Evolutionary conservation across 2,329 filamentous ascomycete species (phyloP).

Genomic region (Pseudocercospora eumusae): DNA sequence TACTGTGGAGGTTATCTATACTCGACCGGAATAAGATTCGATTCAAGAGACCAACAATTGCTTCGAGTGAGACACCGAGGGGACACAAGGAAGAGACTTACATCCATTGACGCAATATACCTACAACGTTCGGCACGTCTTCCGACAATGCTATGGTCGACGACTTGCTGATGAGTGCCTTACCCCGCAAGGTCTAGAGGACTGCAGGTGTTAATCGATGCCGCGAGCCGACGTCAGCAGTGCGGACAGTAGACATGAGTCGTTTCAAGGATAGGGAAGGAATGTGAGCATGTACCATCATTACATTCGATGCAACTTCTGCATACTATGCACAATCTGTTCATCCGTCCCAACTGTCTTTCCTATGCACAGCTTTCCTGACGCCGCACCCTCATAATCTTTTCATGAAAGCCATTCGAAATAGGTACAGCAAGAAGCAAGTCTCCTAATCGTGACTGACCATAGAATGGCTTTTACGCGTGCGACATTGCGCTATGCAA

Average conservation of each 20-base stretch:
- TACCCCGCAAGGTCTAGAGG: background rate
- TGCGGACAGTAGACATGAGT: background rate
- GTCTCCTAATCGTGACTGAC: slow-evolving; percentile 13
- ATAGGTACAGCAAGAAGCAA: slow-evolving; percentile 28
- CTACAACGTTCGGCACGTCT: background rate
- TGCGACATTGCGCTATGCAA: slow-evolving; percentile 25
- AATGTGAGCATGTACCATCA: slow-evolving; percentile 7
- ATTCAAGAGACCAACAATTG: no score
- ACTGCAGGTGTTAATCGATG: background rate
- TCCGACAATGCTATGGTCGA: background rate
- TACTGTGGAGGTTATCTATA: no score
- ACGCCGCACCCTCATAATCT: slow-evolving; percentile 14
- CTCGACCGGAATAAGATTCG: no score
- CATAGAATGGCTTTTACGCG: slow-evolving; percentile 20
- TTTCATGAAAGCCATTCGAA: slow-evolving; percentile 14
- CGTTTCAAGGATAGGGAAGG: background rate
- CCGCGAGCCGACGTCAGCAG: background rate
- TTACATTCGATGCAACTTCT: slow-evolving; percentile 9
- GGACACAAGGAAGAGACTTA: background rate
- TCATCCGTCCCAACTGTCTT: slow-evolving; percentile 15
- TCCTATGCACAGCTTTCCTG: slow-evolving; percentile 19
- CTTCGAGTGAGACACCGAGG: no score
- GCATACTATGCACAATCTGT: slow-evolving; percentile 28
- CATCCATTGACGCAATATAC: background rate
- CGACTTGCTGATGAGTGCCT: background rate